phyloP scores from a whole-genome alignment of 2,329 filamentous ascomycete genomes.

The Penicillium sp. region DNA sequence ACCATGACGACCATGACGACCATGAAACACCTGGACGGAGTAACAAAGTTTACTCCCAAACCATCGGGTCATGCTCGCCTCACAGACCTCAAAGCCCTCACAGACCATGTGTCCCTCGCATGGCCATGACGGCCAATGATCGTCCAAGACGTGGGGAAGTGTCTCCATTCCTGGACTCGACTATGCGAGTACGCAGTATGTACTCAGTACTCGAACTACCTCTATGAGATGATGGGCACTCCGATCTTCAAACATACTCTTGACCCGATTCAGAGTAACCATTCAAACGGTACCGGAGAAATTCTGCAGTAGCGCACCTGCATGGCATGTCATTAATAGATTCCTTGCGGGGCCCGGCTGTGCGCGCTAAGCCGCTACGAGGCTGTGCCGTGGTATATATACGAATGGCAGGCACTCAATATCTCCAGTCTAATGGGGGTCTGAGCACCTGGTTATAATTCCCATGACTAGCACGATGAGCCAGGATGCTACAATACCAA shows the following conservation, averaged over 20 bases:
- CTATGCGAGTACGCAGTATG: no score
- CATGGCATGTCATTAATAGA: neutral
- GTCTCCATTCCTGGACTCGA: neutral
- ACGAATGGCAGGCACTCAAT: neutral
- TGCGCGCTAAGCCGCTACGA: neutral
- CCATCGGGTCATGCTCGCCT: slow-evolving; percentile 6
- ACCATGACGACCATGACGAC: no score
- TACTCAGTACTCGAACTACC: no score
- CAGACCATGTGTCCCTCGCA: slow-evolving; percentile 27
- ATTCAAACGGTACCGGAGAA: neutral
- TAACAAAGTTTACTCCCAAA: slow-evolving; percentile 1
- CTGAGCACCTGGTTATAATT: neutral
- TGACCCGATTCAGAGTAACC: neutral
- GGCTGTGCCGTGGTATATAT: neutral
- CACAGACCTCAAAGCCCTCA: no score
- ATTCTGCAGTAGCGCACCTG: neutral
- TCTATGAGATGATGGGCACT: neutral
- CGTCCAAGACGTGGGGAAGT: slow-evolving; percentile 11
- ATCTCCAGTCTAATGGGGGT: neutral
- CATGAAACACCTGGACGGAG: slow-evolving; percentile 9
- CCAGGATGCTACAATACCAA: neutral
- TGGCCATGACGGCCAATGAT: slow-evolving; percentile 20
- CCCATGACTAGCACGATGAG: no score
- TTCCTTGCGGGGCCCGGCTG: neutral
- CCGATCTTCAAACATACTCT: neutral